Evolutionary conservation across 768 basidiomycete species (phyloP), one percentile per base, ranked within the genome.

Genomic region (Suillus lakei): DNA sequence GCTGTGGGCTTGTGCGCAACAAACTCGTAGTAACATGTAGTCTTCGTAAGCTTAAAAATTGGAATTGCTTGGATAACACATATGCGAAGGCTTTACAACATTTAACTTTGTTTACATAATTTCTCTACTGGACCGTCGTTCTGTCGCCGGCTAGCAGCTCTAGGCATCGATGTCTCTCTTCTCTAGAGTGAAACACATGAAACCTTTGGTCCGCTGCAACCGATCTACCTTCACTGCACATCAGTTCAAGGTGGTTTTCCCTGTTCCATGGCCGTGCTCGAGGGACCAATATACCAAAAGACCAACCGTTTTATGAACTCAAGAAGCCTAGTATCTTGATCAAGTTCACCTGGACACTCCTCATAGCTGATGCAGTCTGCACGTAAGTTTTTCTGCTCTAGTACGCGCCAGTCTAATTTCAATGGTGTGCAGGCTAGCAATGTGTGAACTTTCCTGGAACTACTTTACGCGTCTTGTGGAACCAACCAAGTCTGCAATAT

Each of bases 311-410:
- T 30, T 76, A 76, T 43, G 69, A 72, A 58, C 67, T 74, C 36
- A 63, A 64, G 5, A 62, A 41, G n/a, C 50, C 73, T 13, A 69
- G 67, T 9, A 46, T n/a, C 9, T 69, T 67, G 26, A 66, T 76
- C 59, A 71, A 67, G 61, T 36, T 76, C 34, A 73, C 74, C 23
- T 73, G 69, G 74, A 9, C 70, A 30, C 72, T 77, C 48, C 71
- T 76, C 53, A 61, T 76, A 36, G 41, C 76, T 36, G 74, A 76
- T 39, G 73, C 71, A 1, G 60, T 76, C 16, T 76, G 76, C 63
- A 77, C 74, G 74, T 76, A 60, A 60, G 74, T 72, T 46, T 28
- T 46, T 28, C 44, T 15, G 26, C 10, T 46, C 63, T 23, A 50
- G 5, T 48, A 51, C 55, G 15, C 53, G 2, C 16, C 59, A 44